Evolutionary conservation across 2,329 filamentous ascomycete genomes (phyloP).

Genomic region (Incumbomyces delicatus): DNA sequence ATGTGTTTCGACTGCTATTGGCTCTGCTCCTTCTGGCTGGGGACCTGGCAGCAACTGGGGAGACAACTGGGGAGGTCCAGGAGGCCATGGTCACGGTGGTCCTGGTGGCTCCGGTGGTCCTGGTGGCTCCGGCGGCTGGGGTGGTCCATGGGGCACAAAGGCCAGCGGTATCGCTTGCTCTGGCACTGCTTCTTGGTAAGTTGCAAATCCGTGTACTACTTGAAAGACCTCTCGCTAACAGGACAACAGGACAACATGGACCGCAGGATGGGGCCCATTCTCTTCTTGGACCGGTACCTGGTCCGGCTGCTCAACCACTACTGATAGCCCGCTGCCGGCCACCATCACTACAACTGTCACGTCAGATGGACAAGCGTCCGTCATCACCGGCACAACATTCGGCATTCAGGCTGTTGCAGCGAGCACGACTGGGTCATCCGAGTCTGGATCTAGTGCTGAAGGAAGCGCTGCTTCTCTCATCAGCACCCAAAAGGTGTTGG

Average conservation of each 20-base stretch:
- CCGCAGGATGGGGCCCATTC: conserved; percentile 17
- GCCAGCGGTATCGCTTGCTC: conserved; percentile 18
- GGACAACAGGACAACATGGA: conserved; percentile 19
- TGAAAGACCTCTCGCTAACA: not conserved
- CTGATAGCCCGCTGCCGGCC: conserved; percentile 16
- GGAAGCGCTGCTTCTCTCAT: conserved; percentile 5
- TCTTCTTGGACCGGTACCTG: conserved; percentile 19
- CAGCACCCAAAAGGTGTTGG: conserved; percentile 11
- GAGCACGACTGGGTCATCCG: conserved; percentile 8
- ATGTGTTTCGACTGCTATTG: conserved; percentile 16
- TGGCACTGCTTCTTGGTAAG: conserved; percentile 12
- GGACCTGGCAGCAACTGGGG: conserved; percentile 13
- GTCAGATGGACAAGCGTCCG: conserved; percentile 3
- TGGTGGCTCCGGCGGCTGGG: conserved; percentile 12
- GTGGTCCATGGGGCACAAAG: conserved; percentile 20
- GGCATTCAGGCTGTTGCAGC: conserved; percentile 19
- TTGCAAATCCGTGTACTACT: not conserved
- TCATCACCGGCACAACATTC: conserved; percentile 22
- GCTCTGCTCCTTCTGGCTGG: conserved; percentile 17
- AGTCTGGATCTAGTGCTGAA: conserved; percentile 11
- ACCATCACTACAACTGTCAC: conserved; percentile 20
- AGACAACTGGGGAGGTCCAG: conserved; percentile 15
- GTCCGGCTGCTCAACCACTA: conserved; percentile 21
- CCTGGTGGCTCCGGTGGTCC: conserved; percentile 11
- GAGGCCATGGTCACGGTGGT: conserved; percentile 9